Conservation (phyloP, 1,284 basidiomycete species). For the Mycena citricolor region DNA sequence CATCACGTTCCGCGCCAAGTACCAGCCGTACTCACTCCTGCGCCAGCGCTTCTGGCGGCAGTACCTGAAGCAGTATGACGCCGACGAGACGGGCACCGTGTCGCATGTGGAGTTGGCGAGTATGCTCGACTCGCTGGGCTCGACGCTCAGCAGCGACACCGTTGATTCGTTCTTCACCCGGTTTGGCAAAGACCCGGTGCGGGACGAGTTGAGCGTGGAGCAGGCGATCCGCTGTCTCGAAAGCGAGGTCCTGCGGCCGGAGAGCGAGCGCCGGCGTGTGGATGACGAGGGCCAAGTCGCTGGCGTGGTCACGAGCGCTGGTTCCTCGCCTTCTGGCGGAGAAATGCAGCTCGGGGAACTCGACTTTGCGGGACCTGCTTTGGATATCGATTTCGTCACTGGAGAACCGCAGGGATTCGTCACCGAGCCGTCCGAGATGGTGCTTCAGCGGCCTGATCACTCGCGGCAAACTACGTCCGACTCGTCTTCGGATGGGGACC, state of each 20-base stretch:
- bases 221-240: slow-evolving; percentile 83
- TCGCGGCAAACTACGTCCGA: slow-evolving; percentile 19
- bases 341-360: slow-evolving; percentile 52
- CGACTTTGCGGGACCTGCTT: slow-evolving; percentile 62
- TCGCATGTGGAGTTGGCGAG: slow-evolving; percentile 88
- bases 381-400: slow-evolving; percentile 23
- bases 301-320: slow-evolving; percentile 44
- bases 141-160: slow-evolving; percentile 83
- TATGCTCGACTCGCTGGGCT: slow-evolving; percentile 98
- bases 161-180: slow-evolving; percentile 79
- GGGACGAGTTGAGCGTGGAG: slow-evolving; percentile 76
- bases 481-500: slow-evolving; percentile 22
- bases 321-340: slow-evolving; percentile 43
- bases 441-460: slow-evolving; percentile 17
- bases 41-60: slow-evolving; percentile 92
- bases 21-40: slow-evolving; percentile 90
- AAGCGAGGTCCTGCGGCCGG: slow-evolving; percentile 71
- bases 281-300: slow-evolving; percentile 39
- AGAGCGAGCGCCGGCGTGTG: slow-evolving; percentile 66
- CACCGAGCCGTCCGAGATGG: slow-evolving; percentile 23
- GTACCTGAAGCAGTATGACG: slow-evolving; percentile 89
- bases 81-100: slow-evolving; percentile 78
- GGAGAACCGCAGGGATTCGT: slow-evolving; percentile 22
- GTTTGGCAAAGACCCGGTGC: slow-evolving; percentile 63
- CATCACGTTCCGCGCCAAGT: slow-evolving; percentile 77